These are phyloP conservation scores for Mycocentrospora acerina DNA, from an alignment of 2,329 filamentous ascomycete genomes.

Conservation along the genomic window DNA sequence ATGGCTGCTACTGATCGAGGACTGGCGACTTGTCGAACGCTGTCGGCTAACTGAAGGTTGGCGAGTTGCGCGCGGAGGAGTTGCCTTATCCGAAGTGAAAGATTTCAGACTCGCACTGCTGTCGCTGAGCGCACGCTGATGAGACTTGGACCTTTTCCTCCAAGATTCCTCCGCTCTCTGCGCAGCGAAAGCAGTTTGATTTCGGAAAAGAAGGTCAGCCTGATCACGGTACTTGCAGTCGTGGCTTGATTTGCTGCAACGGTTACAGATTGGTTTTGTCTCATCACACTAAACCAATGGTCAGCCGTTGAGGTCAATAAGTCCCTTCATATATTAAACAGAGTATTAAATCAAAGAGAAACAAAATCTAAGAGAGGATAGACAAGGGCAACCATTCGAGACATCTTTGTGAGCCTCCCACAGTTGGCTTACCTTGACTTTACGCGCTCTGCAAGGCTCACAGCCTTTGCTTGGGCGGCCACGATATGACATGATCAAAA, in stretches of 20 bases:
- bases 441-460: constrained; percentile 35
- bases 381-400: too few relatives aligned
- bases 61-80: constrained; percentile 2
- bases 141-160: constrained; percentile 34
- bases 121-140: constrained; percentile 18
- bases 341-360: too few relatives aligned
- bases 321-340: too few relatives aligned
- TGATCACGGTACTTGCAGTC: constrained; percentile 38
- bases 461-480: constrained; percentile 41
- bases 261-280: constrained; percentile 30
- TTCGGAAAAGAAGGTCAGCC: constrained; percentile 35
- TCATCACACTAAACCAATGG: constrained; percentile 31
- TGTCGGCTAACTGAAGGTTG: constrained; percentile 3
- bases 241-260: constrained; percentile 29
- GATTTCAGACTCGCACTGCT: constrained; percentile 12
- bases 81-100: constrained; percentile 13
- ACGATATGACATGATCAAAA: constrained; percentile 31
- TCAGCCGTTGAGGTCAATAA: too few relatives aligned
- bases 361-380: too few relatives aligned
- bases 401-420: too few relatives aligned
- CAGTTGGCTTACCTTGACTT: constrained; percentile 32
- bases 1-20: too few relatives aligned
- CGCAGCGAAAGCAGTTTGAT: constrained; percentile 36
- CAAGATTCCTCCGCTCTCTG: constrained; percentile 38
- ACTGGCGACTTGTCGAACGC: too few relatives aligned